Evolutionary conservation across 805 yeast species (phyloP).

Genomic region (Naumovozyma baii): DNA sequence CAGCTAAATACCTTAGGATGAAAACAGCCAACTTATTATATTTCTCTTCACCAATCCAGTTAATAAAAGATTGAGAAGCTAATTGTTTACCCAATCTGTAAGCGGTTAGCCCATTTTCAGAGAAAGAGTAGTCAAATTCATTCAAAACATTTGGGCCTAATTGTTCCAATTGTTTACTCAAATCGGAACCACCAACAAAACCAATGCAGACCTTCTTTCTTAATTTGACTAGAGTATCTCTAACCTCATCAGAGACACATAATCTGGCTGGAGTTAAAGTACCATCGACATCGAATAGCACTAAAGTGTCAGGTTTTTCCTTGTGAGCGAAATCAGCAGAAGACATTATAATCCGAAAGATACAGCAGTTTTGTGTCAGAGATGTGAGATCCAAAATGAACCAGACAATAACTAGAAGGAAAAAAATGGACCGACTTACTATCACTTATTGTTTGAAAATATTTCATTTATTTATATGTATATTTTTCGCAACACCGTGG

Average conservation of each 20-base stretch:
- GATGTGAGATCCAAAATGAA: constrained; percentile 1
- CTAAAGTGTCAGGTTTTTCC: constrained; percentile 78
- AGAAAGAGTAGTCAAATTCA: constrained; percentile 90
- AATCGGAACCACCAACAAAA: constrained; percentile 95
- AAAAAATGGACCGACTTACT: neutral
- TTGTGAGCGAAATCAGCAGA: constrained; percentile 53
- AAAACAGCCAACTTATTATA: constrained; percentile 84
- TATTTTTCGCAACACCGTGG: too few species aligned
- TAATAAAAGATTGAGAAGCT: constrained; percentile 88
- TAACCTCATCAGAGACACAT: constrained; percentile 67
- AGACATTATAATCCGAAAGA: constrained; percentile 11
- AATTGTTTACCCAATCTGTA: constrained; percentile 81
- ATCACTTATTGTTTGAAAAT: too few species aligned
- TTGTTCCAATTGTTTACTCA: constrained; percentile 91
- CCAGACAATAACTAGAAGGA: neutral
- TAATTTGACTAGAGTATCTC: constrained; percentile 54
- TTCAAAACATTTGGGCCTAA: constrained; percentile 69
- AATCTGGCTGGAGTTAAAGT: constrained; percentile 97
- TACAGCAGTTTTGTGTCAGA: constrained; percentile 4
- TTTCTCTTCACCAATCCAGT: constrained; percentile 91
- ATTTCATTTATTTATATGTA: too few species aligned
- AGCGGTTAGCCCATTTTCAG: constrained; percentile 97
- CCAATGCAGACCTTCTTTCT: constrained; percentile 93
- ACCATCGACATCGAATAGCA: constrained; percentile 96
- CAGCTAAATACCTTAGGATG: constrained; percentile 74